Conservation (phyloP, 257 asterid genomes). For the Anisodus acutangulus region DNA sequence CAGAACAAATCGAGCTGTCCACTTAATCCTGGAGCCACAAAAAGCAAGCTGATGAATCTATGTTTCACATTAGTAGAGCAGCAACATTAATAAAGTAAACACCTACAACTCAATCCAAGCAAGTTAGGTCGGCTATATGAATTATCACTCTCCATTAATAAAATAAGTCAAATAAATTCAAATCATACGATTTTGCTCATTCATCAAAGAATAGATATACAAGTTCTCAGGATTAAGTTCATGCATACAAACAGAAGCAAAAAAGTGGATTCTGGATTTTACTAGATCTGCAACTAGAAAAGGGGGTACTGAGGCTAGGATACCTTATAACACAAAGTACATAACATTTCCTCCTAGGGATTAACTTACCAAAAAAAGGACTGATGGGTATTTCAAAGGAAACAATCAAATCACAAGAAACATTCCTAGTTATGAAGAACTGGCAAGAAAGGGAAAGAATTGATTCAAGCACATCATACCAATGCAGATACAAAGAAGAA, state of each 20-base stretch:
- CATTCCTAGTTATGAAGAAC: constrained; percentile 16
- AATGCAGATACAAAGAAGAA: constrained; percentile 14
- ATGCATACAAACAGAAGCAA: background rate
- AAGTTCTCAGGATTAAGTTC: constrained; percentile 11
- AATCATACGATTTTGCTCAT: background rate
- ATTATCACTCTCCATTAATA: background rate
- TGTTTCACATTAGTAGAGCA: constrained; percentile 12
- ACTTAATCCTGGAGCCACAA: constrained; percentile 28
- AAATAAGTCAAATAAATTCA: background rate
- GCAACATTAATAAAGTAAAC: constrained; percentile 30
- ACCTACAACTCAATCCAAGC: background rate
- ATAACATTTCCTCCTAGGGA: background rate
- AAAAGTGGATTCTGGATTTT: background rate
- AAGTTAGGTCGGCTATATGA: background rate
- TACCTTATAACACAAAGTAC: background rate
- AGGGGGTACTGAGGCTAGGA: background rate
- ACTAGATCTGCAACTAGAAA: constrained; percentile 14
- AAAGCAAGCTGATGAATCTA: constrained; percentile 6
- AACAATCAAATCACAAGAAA: constrained; percentile 20
- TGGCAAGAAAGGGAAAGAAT: constrained; percentile 1
- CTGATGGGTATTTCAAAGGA: background rate
- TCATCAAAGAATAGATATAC: background rate
- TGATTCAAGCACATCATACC: constrained; percentile 23
- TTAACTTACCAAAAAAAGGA: background rate
- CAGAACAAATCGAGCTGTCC: constrained; percentile 22